Percentiles rank a stretch among this genome's conserved stretches.
Evolutionary conservation across 768 basidiomycete genomes (phyloP).

Genomic region (Wakefieldia striispora): DNA sequence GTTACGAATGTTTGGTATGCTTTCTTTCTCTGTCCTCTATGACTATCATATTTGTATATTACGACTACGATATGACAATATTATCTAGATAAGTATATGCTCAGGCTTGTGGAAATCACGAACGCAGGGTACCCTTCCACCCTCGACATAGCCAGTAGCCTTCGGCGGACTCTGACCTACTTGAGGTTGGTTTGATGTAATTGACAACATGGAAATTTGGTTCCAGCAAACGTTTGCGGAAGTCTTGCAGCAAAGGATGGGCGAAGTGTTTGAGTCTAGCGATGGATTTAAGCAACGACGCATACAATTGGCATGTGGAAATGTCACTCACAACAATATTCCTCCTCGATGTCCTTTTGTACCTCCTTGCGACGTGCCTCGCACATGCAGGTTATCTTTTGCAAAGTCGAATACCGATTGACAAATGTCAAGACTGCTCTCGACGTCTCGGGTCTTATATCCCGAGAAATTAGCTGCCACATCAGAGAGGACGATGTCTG

Average conservation of each 20-base stretch:
- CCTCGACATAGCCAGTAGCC: constrained; percentile 86
- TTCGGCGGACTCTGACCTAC: constrained; percentile 75
- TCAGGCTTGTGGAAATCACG: not conserved
- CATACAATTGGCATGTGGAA: not conserved
- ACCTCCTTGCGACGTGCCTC: constrained; percentile 39
- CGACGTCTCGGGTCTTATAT: constrained; percentile 60
- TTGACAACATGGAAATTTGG: constrained; percentile 66
- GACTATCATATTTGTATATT: constrained; percentile 20
- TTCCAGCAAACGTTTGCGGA: constrained; percentile 55
- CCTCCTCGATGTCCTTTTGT: constrained; percentile 40
- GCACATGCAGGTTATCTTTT: constrained; percentile 47
- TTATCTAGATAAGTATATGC: constrained; percentile 1
- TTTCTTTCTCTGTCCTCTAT: constrained; percentile 1
- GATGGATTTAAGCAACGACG: not conserved
- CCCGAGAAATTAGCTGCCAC: constrained; percentile 89
- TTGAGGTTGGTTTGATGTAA: constrained; percentile 79
- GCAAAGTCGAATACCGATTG: constrained; percentile 72
- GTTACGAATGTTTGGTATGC: not conserved
- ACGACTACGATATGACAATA: constrained; percentile 2
- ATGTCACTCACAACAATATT: constrained; percentile 48
- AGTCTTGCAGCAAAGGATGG: constrained; percentile 68
- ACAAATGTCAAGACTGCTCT: constrained; percentile 70
- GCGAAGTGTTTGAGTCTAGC: constrained; percentile 81
- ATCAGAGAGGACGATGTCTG: constrained; percentile 84
- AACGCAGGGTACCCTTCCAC: constrained; percentile 42